Conservation (phyloP, 352 stramenopile species). For the Halophytophthora polymorphica region DNA sequence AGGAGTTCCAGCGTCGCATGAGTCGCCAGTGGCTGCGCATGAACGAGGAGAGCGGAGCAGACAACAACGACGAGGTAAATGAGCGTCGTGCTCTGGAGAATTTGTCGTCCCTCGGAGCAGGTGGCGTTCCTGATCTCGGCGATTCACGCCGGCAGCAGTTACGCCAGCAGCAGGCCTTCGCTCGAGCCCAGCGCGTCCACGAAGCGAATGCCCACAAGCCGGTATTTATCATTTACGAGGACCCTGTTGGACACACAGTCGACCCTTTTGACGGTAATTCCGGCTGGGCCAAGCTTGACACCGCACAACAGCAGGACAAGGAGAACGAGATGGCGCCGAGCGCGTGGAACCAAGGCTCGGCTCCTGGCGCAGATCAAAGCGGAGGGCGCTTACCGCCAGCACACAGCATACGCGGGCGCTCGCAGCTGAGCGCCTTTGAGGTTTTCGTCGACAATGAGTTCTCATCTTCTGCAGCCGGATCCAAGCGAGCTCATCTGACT, state of each 20-base stretch:
- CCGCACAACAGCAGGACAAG: conserved; percentile 71
- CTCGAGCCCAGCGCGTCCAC: conserved; percentile 52
- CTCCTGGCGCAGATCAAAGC: conserved; percentile 2
- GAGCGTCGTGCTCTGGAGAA: conserved; percentile 62
- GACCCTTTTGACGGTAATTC: conserved; percentile 58
- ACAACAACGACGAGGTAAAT: conserved; percentile 33
- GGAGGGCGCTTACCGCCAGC: conserved; percentile 1
- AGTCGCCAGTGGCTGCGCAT: conserved; percentile 77
- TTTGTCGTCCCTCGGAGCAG: conserved; percentile 42
- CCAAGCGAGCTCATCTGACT: conserved; percentile 31
- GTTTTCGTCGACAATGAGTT: conserved; percentile 83
- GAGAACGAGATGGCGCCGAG: conserved; percentile 61
- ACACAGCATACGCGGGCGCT: conserved; percentile 6
- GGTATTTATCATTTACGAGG: conserved; percentile 84
- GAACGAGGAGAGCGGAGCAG: conserved; percentile 35
- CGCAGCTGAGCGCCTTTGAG: conserved; percentile 37
- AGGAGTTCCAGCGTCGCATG: conserved; percentile 83
- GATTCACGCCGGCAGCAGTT: conserved; percentile 55
- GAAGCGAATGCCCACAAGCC: conserved; percentile 69
- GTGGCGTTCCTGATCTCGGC: conserved; percentile 33
- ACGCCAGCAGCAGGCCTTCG: conserved; percentile 59
- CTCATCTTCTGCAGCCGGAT: conserved; percentile 20
- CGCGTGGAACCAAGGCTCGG: conserved; percentile 39
- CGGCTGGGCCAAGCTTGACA: conserved; percentile 70
- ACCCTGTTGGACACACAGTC: conserved; percentile 44